These are phyloP conservation scores for Rhodotorula sp. DNA, from an alignment of 1,284 basidiomycete genomes.

Conservation along the genomic window DNA sequence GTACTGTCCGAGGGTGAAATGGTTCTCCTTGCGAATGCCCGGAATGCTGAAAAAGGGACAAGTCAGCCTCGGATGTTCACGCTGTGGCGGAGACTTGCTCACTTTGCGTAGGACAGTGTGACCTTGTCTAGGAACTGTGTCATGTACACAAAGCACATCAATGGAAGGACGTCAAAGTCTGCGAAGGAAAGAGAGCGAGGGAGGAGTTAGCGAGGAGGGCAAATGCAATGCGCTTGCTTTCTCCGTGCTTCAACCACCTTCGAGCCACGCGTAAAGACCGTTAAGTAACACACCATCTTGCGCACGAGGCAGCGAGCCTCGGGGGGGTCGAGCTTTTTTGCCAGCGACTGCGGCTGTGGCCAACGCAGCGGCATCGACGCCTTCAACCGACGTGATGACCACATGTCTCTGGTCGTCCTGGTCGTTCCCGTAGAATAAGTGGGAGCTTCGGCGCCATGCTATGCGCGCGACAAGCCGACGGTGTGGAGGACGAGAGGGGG, in stretches of 20 bases:
- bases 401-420: too few species aligned
- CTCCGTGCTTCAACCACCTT: too few species aligned
- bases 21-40: conserved; percentile 42
- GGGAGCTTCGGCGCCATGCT: too few species aligned
- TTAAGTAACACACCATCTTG: conserved; percentile 40
- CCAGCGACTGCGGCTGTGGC: neutral
- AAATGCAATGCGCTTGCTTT: too few species aligned
- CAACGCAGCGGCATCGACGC: conserved; percentile 1
- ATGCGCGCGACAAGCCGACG: too few species aligned
- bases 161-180: conserved; percentile 43
- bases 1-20: conserved; percentile 43
- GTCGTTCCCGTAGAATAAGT: too few species aligned
- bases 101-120: conserved; percentile 15
- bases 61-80: too few species aligned
- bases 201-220: neutral
- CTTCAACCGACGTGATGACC: too few species aligned
- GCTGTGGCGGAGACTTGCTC: conserved; percentile 35
- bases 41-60: conserved; percentile 25
- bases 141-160: conserved; percentile 42
- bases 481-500: too few species aligned
- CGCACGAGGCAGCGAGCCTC: conserved; percentile 41
- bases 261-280: too few species aligned
- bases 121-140: conserved; percentile 47
- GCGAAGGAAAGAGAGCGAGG: neutral
- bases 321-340: conserved; percentile 14